phyloP scores from a whole-genome alignment of 2,329 filamentous ascomycete genomes.

The Dendrostoma leiphaemia region DNA sequence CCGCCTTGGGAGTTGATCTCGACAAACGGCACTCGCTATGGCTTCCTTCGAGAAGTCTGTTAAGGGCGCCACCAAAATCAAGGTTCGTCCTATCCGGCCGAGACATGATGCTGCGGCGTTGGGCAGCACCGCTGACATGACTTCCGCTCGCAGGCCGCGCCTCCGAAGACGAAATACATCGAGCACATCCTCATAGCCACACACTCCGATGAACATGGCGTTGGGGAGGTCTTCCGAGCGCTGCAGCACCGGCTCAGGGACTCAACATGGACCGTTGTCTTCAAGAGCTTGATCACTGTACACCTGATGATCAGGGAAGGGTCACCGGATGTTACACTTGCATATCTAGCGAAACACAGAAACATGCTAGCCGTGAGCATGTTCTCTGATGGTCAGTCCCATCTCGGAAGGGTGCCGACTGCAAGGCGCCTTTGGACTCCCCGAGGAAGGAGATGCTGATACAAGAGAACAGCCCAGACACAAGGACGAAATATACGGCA shows the following conservation, averaged over 20 bases:
- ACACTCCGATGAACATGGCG: constrained; percentile 88
- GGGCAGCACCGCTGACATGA: constrained; percentile 21
- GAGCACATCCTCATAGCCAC: constrained; percentile 96
- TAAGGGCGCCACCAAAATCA: constrained; percentile 97
- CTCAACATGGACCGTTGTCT: constrained; percentile 99
- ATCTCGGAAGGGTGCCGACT: too few species aligned
- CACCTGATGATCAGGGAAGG: constrained; percentile 98
- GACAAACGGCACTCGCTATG: constrained; percentile 46
- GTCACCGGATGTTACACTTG: constrained; percentile 81
- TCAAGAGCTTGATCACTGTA: constrained; percentile 93
- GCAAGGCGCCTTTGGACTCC: too few species aligned
- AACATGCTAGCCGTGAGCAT: constrained; percentile 83
- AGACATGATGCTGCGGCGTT: not conserved
- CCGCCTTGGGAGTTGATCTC: not conserved
- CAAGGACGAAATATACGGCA: constrained; percentile 93
- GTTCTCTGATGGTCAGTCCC: constrained; percentile 80
- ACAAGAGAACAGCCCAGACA: constrained; percentile 68
- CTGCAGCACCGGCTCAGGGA: constrained; percentile 86
- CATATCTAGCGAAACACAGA: constrained; percentile 78
- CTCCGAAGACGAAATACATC: constrained; percentile 98
- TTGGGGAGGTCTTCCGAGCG: constrained; percentile 92
- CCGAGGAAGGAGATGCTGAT: constrained; percentile 21
- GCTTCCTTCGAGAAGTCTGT: constrained; percentile 97
- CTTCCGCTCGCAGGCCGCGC: constrained; percentile 65
- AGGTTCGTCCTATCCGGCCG: constrained; percentile 55